Evolutionary conservation across 1,139 yeast genomes (phyloP), one percentile per base, ranked within the genome.

Genomic region (Scheffersomyces parashehatae): DNA sequence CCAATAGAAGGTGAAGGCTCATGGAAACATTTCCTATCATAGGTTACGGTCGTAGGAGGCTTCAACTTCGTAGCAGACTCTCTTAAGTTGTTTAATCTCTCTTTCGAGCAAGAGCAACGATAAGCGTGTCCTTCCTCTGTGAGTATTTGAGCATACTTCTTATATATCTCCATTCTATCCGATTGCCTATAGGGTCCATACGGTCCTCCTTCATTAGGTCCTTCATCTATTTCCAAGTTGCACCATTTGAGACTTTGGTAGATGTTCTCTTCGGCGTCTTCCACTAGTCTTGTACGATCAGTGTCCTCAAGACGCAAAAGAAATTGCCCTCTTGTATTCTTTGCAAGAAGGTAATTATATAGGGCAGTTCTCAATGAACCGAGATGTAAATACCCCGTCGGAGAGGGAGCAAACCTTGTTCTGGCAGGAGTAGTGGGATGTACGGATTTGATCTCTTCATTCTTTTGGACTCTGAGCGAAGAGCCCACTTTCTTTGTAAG

Each of bases 331-430:
- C 82, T 81, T 0, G 97, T 88, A 45, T 79, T 77, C 53, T 74
- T 81, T 0, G 99, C 98, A 24, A 88, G 68, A 28, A 93, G 64
- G 57, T 85, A 93, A 62, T 93, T 95, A 67, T 89, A 95, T 28
- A 93, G 64, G 0, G 99, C 98, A 0, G 99, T 93, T 59, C 99
- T 70, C 39, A 95, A 64, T 0, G 98, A 90, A 0, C 99, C 99
- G 45, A 95, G 64, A 61, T 93, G 99, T 32, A 95, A 73, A 50
- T 79, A 80, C 0, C 99, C 99, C 0, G 99, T 93, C 1, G 99
- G 99, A 2, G 98, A 91, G 1, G 99, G 99, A 0, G 99, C 99
- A 67, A 93, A 93, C 52, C 99, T 70, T 1, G 98, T 89, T 50
- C 97, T 67, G 0, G 85, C 96, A 0, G 96, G 95, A 0, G 56